A percentile compares a stretch with the other conserved stretches of the same genome.
Evolutionary conservation across 495 filamentous ascomycete genomes (phyloP).

Genomic region (Talaromyces stipitatus): DNA sequence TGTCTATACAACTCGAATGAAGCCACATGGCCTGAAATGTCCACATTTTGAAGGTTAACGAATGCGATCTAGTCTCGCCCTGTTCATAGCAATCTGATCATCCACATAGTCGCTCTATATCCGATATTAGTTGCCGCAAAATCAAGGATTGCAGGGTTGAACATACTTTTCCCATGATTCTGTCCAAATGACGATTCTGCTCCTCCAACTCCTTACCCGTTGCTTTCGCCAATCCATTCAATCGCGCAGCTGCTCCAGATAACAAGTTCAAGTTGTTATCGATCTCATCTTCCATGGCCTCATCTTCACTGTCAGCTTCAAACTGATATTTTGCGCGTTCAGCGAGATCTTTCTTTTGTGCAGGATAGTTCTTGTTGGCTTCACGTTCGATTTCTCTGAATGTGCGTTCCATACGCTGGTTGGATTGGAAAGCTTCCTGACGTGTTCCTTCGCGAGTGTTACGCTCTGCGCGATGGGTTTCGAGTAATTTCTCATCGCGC

Average conservation of each 20-base stretch:
- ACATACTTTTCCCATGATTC: conserved; percentile 62
- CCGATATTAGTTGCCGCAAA: conserved; percentile 19
- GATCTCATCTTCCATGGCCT: conserved; percentile 68
- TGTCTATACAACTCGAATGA: too few relatives aligned
- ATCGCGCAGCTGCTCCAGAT: conserved; percentile 47
- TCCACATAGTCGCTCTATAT: conserved; percentile 59
- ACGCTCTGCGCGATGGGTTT: conserved; percentile 58
- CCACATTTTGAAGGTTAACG: conserved; percentile 20
- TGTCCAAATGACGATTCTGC: conserved; percentile 67
- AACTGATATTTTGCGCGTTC: conserved; percentile 74
- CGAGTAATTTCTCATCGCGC: conserved; percentile 53
- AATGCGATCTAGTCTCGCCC: conserved; percentile 56
- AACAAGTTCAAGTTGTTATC: conserved; percentile 56
- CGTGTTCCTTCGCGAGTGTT: conserved; percentile 59
- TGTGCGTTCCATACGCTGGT: conserved; percentile 52
- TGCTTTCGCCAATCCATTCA: conserved; percentile 61
- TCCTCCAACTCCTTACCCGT: conserved; percentile 67
- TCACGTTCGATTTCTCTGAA: conserved; percentile 46
- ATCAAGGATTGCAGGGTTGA: background rate
- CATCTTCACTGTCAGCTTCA: conserved; percentile 68
- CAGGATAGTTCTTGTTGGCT: conserved; percentile 25
- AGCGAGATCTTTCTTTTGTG: conserved; percentile 46
- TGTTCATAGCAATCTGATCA: conserved; percentile 63
- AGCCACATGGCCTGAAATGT: background rate
- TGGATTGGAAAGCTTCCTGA: conserved; percentile 50